Evolutionary conservation across 148 eudicot species (phyloP).

Genomic region (Heliosperma pusillum): DNA sequence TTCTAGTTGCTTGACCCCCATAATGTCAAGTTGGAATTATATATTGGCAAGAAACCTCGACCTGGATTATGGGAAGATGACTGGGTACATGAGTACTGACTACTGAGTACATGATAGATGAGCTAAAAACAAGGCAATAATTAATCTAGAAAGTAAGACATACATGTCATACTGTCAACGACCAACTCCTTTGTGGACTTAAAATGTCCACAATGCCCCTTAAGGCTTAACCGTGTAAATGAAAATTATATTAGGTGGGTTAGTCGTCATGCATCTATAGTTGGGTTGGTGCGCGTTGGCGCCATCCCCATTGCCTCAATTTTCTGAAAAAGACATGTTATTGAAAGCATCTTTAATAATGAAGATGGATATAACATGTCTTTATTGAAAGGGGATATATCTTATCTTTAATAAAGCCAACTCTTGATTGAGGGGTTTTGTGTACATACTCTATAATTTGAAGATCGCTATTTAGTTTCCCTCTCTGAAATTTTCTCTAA

Average conservation of each 20-base stretch:
- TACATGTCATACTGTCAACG: neutral
- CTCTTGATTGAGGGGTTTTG: no score
- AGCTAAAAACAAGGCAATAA: neutral
- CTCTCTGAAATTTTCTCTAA: no score
- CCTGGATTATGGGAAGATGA: neutral
- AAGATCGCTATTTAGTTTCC: no score
- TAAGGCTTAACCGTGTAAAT: conserved; percentile 22
- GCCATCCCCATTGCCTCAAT: no score
- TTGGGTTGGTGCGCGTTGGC: conserved; percentile 38
- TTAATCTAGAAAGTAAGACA: neutral
- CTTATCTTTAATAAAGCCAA: no score
- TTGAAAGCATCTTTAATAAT: no score
- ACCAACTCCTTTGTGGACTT: conserved; percentile 16
- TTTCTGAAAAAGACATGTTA: no score
- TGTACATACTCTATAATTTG: no score
- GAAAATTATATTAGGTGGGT: conserved; percentile 6
- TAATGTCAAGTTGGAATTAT: no score
- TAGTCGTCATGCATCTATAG: neutral
- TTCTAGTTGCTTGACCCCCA: no score
- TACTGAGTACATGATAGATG: neutral
- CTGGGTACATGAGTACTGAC: neutral
- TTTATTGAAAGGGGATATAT: no score
- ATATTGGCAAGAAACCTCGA: neutral
- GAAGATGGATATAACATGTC: no score
- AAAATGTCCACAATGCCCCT: conserved; percentile 5